Evolutionary conservation across 176 grass and related monocot species (phyloP).

Genomic region (Saccharum officinarum): DNA sequence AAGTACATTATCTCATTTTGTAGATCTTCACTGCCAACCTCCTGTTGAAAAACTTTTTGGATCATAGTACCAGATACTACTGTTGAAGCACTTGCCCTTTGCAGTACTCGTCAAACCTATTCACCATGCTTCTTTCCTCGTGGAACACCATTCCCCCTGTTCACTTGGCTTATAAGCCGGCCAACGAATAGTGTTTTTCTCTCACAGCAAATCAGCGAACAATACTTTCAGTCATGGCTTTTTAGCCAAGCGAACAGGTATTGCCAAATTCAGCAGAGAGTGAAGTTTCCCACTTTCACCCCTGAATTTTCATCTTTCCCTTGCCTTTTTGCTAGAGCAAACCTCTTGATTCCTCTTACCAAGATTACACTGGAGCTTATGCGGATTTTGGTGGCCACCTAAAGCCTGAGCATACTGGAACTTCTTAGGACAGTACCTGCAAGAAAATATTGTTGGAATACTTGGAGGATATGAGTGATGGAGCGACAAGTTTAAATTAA

Average conservation of each 20-base stretch:
- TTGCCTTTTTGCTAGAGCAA: background rate
- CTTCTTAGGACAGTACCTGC: slow-evolving; percentile 32
- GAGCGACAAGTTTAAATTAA: slow-evolving; percentile 13
- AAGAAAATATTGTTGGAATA: background rate
- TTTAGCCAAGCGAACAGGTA: too few species aligned
- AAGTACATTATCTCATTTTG: background rate
- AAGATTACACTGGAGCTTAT: slow-evolving; percentile 32
- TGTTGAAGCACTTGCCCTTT: slow-evolving; percentile 29
- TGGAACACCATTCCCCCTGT: too few species aligned
- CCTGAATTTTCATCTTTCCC: slow-evolving; percentile 15
- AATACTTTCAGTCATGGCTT: too few species aligned
- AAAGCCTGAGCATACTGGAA: slow-evolving; percentile 29
- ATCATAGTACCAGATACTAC: slow-evolving; percentile 16
- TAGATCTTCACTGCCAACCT: background rate
- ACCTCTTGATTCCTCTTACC: slow-evolving; percentile 20
- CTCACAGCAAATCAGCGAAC: too few species aligned
- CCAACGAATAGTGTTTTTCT: too few species aligned
- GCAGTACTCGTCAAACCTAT: background rate
- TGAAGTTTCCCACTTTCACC: background rate
- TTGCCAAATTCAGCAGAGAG: background rate
- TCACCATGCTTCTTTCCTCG: too few species aligned
- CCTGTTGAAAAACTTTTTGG: background rate
- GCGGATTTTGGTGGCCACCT: slow-evolving; percentile 33
- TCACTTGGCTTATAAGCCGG: too few species aligned
- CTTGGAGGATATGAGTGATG: slow-evolving; percentile 9